phyloP scores from a whole-genome alignment of 345 rosid species.

The Schrenkiella parvula region DNA sequence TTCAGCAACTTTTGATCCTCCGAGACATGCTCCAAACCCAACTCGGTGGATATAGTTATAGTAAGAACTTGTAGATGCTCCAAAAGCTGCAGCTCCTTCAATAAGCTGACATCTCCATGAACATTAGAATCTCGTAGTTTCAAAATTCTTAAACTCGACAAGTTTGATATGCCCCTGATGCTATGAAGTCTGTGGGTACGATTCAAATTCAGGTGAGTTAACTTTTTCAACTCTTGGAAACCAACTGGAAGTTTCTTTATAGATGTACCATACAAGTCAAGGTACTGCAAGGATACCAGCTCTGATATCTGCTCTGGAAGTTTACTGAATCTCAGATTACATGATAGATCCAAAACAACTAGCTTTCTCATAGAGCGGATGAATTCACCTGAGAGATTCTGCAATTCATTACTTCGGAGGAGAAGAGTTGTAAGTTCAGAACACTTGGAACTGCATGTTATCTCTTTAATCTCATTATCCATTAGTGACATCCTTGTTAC shows the following conservation, averaged over 20 bases:
- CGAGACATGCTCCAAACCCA: not conserved
- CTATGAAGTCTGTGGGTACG: not conserved
- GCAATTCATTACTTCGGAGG: conserved; percentile 22
- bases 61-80: conserved; percentile 3
- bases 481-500: conserved; percentile 32
- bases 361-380: conserved; percentile 25
- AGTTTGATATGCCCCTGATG: not conserved
- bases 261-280: not conserved
- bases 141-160: conserved; percentile 11
- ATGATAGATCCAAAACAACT: conserved; percentile 32
- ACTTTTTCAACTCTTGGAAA: conserved; percentile 6
- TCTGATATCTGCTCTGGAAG: conserved; percentile 17
- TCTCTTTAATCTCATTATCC: conserved; percentile 14
- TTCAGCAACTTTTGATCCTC: not conserved
- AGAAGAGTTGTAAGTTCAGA: conserved; percentile 29
- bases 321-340: not conserved
- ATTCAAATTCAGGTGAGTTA: conserved; percentile 12
- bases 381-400: not conserved
- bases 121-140: not conserved
- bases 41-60: not conserved
- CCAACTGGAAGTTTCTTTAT: conserved; percentile 13
- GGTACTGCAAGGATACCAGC: conserved; percentile 17
- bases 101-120: not conserved
- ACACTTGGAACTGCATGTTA: conserved; percentile 9
- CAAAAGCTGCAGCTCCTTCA: conserved; percentile 11